Evolutionary conservation across 2,329 filamentous ascomycete species (phyloP), one percentile per base, ranked within the genome.

Genomic region (Nigrospora oryzae): DNA sequence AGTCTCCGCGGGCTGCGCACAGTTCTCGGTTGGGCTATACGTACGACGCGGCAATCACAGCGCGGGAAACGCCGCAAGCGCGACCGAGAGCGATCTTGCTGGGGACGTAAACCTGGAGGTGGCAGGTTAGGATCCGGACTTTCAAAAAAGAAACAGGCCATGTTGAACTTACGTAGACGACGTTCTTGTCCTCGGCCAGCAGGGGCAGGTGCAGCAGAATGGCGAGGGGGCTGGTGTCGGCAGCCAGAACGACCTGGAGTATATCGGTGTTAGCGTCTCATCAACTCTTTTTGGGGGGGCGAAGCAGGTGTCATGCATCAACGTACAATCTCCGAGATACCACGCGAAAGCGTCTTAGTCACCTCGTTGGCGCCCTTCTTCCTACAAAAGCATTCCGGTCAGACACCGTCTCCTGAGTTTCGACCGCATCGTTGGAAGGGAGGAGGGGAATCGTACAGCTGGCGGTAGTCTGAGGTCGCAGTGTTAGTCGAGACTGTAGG

Each of bases 191-290:
- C 68, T 96, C 90, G 65, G 83, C 84, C 43, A 96, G 81, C 23
- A 96, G 83, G 30, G 91, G 91, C 37, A 96, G 74, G 69, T 95
- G 89, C 48, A 95, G 79, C 40, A 95, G 75, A 54, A 96, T 96
- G 43, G 89, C 86, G 42, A 96, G 77, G 36, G 90, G 90, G 47
- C 80, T 78, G 56, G 89, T 93, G 64, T 97, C 91, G 52, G 88
- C 89, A 40, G 89, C 89, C 44, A 96, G 81, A 56, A 97, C 79
- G 61, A 95, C 83, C 23, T 28, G n/a, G n/a, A 28, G 23, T 4
- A 10, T 6, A 6, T 28, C 23, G 23, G 23, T 10, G 8, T 28
- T 28, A 28, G 23, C 23, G 8, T 10, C 8, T 28, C 23, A 10
- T 28, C 10, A n/a, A n/a, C 10, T 28, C 2, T 28, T 28, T 28